Conservation (phyloP, 495 filamentous ascomycete genomes). For the Penicillium diatomitis region DNA sequence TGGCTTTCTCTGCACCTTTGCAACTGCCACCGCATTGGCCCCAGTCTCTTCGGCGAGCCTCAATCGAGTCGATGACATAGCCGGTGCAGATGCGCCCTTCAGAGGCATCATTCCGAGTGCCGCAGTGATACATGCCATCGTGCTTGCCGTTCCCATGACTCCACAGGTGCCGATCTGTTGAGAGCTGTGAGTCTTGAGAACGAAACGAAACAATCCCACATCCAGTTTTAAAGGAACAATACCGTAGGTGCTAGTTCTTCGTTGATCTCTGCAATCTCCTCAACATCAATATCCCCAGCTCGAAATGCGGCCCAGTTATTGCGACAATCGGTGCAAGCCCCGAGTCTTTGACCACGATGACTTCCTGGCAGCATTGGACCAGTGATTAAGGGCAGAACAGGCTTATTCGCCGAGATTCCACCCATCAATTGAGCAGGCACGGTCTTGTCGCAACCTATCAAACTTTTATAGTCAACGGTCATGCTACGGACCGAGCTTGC, state of each 20-base stretch:
- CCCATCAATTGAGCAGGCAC: slow-evolving; percentile 62
- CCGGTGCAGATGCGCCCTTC: slow-evolving; percentile 50
- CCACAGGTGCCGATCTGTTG: slow-evolving; percentile 54
- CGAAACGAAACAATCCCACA: too few relatives aligned
- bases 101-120: slow-evolving; percentile 58
- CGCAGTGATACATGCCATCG: slow-evolving; percentile 58
- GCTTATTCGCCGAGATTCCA: slow-evolving; percentile 60
- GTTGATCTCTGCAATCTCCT: slow-evolving; percentile 57
- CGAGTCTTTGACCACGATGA: slow-evolving; percentile 47
- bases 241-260: slow-evolving; percentile 60
- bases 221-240: slow-evolving; percentile 4
- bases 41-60: slow-evolving; percentile 58
- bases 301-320: slow-evolving; percentile 59
- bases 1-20: slow-evolving; percentile 32
- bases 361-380: slow-evolving; percentile 62
- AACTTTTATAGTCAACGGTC: background rate
- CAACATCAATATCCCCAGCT: slow-evolving; percentile 51
- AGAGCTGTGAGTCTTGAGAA: background rate
- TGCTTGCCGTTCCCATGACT: slow-evolving; percentile 62
- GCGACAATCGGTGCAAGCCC: slow-evolving; percentile 59
- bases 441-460: slow-evolving; percentile 56
- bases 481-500: background rate
- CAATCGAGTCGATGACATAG: slow-evolving; percentile 54
- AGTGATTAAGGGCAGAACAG: slow-evolving; percentile 52
- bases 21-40: slow-evolving; percentile 42